Evolutionary conservation across 768 basidiomycete genomes (phyloP).

Genomic region (Russula sp.): DNA sequence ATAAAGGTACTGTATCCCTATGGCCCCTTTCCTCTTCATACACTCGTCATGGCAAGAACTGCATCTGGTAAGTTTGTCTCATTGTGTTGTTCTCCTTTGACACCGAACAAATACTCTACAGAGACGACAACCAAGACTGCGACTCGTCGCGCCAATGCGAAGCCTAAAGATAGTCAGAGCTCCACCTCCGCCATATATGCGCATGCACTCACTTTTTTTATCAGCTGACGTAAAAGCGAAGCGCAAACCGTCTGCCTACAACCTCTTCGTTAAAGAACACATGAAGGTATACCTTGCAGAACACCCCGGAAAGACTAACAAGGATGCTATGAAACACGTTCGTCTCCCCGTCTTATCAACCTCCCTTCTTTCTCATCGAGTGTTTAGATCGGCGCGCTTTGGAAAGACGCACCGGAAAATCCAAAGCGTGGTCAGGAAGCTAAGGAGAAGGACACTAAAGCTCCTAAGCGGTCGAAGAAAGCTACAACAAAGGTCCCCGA

Average conservation of each 20-base stretch:
- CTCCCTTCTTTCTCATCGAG: background rate
- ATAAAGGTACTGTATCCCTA: constrained; percentile 13
- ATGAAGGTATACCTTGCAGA: constrained; percentile 58
- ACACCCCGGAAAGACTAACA: constrained; percentile 48
- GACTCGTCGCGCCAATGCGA: constrained; percentile 52
- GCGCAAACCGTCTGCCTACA: constrained; percentile 58
- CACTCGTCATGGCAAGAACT: constrained; percentile 48
- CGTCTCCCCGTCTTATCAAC: background rate
- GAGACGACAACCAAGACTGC: constrained; percentile 55
- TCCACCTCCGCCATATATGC: constrained; percentile 34
- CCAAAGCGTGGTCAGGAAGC: constrained; percentile 57
- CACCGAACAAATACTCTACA: constrained; percentile 31
- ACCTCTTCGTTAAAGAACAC: constrained; percentile 53
- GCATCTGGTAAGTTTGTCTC: constrained; percentile 43
- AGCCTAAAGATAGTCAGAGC: constrained; percentile 38
- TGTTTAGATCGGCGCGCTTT: constrained; percentile 51
- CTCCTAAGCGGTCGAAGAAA: constrained; percentile 30
- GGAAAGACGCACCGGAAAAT: constrained; percentile 61
- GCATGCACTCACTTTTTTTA: constrained; percentile 11
- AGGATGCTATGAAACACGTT: constrained; percentile 54
- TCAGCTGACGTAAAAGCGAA: constrained; percentile 43
- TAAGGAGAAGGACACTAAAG: constrained; percentile 48
- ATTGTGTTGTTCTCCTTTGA: background rate
- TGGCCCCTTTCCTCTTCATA: constrained; percentile 10
- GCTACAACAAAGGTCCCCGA: constrained; percentile 5